A percentile compares a stretch with the other conserved stretches of the same genome.
Evolutionary conservation across 305 asterid species (phyloP).

Genomic region (Stenogyne calaminthoides): DNA sequence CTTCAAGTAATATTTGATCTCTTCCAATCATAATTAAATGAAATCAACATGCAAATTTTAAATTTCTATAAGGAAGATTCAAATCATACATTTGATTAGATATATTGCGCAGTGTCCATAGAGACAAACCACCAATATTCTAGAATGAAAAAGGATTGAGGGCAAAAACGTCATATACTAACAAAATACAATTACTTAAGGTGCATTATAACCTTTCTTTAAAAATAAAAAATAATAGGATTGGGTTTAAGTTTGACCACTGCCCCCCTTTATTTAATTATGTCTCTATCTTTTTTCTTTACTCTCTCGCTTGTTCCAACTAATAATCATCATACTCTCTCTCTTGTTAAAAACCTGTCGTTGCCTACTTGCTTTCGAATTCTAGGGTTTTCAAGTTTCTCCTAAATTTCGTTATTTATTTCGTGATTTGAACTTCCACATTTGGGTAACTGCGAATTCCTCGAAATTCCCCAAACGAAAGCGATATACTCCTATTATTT

Average conservation of each 20-base stretch:
- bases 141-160: too few relatives aligned
- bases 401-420: not conserved
- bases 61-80: too few relatives aligned
- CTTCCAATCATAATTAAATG: too few relatives aligned
- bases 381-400: conserved; percentile 22
- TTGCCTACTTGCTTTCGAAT: not conserved
- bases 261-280: conserved; percentile 8
- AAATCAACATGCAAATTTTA: too few relatives aligned
- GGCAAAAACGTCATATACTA: not conserved
- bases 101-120: too few relatives aligned
- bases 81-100: too few relatives aligned
- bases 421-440: not conserved
- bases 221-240: too few relatives aligned
- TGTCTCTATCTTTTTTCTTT: not conserved
- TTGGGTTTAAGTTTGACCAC: conserved; percentile 18
- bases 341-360: not conserved
- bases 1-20: too few relatives aligned
- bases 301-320: not conserved
- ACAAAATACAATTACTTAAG: not conserved
- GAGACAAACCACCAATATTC: too few relatives aligned
- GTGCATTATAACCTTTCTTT: not conserved
- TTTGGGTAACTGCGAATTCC: not conserved
- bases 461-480: not conserved
- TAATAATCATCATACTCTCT: conserved; percentile 7
- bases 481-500: not conserved